phyloP scores from a whole-genome alignment of 495 filamentous ascomycete genomes.

The Cercophora newfieldiana region DNA sequence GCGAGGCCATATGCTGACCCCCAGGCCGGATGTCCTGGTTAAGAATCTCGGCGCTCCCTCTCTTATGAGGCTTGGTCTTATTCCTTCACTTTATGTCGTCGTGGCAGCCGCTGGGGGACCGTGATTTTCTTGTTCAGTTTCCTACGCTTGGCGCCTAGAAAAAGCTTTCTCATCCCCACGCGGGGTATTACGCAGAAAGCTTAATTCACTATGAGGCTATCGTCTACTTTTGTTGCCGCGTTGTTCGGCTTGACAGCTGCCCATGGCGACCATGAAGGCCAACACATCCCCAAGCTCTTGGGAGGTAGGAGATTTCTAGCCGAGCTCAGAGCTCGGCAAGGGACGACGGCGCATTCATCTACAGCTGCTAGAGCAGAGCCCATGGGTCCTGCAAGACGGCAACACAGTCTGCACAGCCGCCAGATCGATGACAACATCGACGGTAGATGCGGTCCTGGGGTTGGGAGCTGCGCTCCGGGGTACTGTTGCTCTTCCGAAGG shows the following conservation, averaged over 20 bases:
- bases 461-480: constrained; percentile 53
- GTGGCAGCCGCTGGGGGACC: neutral
- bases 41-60: constrained; percentile 25
- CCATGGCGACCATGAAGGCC: constrained; percentile 33
- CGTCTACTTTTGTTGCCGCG: constrained; percentile 28
- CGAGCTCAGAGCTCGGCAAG: constrained; percentile 27
- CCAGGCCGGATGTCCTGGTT: constrained; percentile 13
- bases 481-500: constrained; percentile 68
- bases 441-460: constrained; percentile 39
- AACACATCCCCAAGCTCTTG: constrained; percentile 38
- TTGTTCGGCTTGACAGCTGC: constrained; percentile 29
- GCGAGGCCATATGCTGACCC: constrained; percentile 14
- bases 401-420: constrained; percentile 15
- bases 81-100: constrained; percentile 16
- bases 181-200: constrained; percentile 12
- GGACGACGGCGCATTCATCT: neutral
- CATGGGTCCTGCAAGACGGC: constrained; percentile 11
- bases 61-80: constrained; percentile 19
- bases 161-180: neutral
- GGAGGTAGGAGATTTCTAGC: constrained; percentile 39
- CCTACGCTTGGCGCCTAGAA: constrained; percentile 10
- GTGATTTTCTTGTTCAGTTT: neutral
- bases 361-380: constrained; percentile 5
- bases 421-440: constrained; percentile 25
- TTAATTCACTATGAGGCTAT: constrained; percentile 36